Base-by-base conservation (phyloP, 345 rosid genomes). In the Salix exigua region DNA sequence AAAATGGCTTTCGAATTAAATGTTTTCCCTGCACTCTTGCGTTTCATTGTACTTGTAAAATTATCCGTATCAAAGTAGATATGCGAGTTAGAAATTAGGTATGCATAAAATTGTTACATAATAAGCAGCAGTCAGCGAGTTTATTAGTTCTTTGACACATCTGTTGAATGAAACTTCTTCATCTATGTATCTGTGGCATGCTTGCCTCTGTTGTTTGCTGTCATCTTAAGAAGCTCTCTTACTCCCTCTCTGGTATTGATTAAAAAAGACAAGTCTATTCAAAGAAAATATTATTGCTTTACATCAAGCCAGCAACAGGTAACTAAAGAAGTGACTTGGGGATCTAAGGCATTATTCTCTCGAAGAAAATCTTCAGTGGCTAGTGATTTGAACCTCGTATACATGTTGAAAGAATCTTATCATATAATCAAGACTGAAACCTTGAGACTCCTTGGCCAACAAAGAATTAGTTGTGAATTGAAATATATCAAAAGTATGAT, bases 271-370 rank as follows among this genome's bases (percentile, higher is more conserved):
- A 55, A 5, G 82, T 80, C 61, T 46, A 60, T 44, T 7, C 62
- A 72, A 85, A 81, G 88, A 26, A 79, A 87, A 82, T 89, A 78
- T 83, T 81, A 83, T 62, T 77, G 70, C 75, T 61, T 25, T 48
- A 31, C 30, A 66, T 72, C 83, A 83, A 82, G 88, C 81, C 77
- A 69, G 71, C 71, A 37, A 68, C 78, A 30, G 68, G 83, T 68
- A 31, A 77, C 84, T 76, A 74, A 28, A 71, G 73, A 84, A 78
- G 85, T 70, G 80, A 66, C 78, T 67, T 66, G 78, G 46, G 80
- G 63, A 66, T 80, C 51, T 51, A 66, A 58, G 40, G 61, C 80
- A 72, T 79, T 83, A 77, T 84, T 80, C 84, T 64, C 44, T 63
- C 19, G 46, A 37, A 42, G 31, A 65, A 53, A 66, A 64, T 23